Base-by-base conservation (phyloP, 768 basidiomycete genomes). In the Leccinellum rugosiceps region DNA sequence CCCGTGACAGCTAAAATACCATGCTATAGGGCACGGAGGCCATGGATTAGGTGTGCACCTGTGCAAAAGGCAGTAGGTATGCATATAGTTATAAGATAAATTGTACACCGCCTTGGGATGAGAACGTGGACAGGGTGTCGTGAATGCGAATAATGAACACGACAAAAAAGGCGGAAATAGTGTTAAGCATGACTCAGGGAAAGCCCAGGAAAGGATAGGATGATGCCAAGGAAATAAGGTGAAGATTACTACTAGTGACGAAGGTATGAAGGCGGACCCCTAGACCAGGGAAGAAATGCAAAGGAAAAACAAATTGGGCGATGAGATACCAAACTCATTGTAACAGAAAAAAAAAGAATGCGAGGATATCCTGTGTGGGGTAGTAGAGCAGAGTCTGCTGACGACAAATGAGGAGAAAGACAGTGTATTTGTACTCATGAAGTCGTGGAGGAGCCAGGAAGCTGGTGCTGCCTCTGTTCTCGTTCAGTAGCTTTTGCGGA, bases 401-500 rank as follows among this genome's bases (percentile, higher is more conserved):
- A 52, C 54, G 58, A 56, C 38, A 62, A 46, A 56, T 14, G 51
- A 51, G 23, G 38, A 19, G 48, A 55, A 58, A n/a, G 58, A 58
- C 41, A 34, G 62, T 64, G 63, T n/a, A 41, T 58, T 56, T 46
- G 45, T 58, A 55, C 44, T 73, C 68, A 72, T 71, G 71, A 64
- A 54, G 58, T 61, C 55, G 34, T 63, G 64, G 71, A 63, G 58
- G 72, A 50, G 56, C 60, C 55, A 56, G 63, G 58, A 54, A 61
- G 58, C 21, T 67, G 69, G 34, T 59, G 60, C 55, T 69, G 64
- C 64, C 69, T 65, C 59, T 63, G 64, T 68, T 80, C 82, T 63
- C 85, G 83, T 72, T 92, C 88, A 67, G 84, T 85, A 28, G 84
- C 92, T 66, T 84, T 84, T 63, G 89, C 87, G 43, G 92, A 93